Conservation (phyloP, 306 rosid genomes). For the Mucuna pruriens region DNA sequence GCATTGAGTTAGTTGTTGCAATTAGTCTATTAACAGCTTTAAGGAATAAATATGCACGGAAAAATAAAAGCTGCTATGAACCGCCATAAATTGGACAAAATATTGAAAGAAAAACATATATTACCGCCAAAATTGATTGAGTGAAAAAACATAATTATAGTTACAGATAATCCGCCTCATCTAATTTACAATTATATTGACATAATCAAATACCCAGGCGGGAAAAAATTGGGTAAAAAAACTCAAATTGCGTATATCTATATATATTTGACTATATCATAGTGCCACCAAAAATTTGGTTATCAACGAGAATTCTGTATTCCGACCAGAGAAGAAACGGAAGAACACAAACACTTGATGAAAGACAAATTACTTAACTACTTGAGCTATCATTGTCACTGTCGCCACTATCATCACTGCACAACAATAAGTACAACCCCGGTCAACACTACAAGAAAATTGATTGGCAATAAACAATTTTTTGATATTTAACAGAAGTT, state of each 20-base stretch:
- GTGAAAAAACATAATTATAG: not conserved
- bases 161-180: conserved; percentile 20
- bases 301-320: not conserved
- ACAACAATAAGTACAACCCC: conserved; percentile 23
- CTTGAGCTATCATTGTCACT: conserved; percentile 67
- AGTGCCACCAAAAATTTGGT: conserved; percentile 34
- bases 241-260: conserved; percentile 35
- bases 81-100: not conserved
- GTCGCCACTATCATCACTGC: conserved; percentile 88
- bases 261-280: conserved; percentile 25
- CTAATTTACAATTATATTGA: conserved; percentile 49
- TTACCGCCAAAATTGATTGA: conserved; percentile 42
- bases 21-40: not conserved
- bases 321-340: conserved; percentile 8
- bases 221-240: conserved; percentile 59
- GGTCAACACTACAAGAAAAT: not conserved
- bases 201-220: conserved; percentile 41
- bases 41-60: too few species aligned
- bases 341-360: not conserved
- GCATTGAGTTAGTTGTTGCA: not conserved
- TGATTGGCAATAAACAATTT: not conserved
- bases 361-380: conserved; percentile 44
- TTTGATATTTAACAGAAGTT: not conserved
- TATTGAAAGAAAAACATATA: not conserved
- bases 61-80: not conserved